phyloP scores from a whole-genome alignment of 2,329 filamentous ascomycete species.

The Claviceps africana region DNA sequence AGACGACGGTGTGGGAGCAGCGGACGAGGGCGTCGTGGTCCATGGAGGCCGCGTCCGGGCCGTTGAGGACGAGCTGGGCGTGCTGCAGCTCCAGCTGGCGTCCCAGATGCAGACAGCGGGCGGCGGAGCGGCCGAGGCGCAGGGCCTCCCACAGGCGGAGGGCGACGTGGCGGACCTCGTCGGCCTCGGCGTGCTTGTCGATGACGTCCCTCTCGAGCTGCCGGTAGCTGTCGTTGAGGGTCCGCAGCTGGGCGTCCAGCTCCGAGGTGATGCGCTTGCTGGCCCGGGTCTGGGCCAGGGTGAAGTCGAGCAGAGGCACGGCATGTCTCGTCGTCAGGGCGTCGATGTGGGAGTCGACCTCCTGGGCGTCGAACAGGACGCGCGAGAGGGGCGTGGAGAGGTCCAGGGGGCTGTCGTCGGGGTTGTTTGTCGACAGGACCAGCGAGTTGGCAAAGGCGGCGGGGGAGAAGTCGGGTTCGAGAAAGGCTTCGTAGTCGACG shows the following conservation, averaged over 20 bases:
- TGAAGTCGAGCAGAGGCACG: constrained; percentile 66
- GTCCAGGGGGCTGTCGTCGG: constrained; percentile 78
- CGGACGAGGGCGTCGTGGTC: constrained; percentile 70
- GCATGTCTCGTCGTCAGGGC: constrained; percentile 73
- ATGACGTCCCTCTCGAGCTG: constrained; percentile 78
- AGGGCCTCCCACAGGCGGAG: constrained; percentile 70
- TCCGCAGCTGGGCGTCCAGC: constrained; percentile 66
- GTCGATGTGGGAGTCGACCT: constrained; percentile 93
- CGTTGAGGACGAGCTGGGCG: constrained; percentile 45
- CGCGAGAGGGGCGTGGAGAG: constrained; percentile 86
- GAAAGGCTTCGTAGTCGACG: constrained; percentile 89
- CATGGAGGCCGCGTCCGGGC: constrained; percentile 39
- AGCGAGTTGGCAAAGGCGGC: constrained; percentile 76
- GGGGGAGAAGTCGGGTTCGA: constrained; percentile 69
- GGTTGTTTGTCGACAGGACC: constrained; percentile 81
- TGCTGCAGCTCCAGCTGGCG: constrained; percentile 81
- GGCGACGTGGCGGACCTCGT: constrained; percentile 65
- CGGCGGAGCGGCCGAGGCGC: constrained; percentile 60
- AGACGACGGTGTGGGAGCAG: constrained; percentile 66
- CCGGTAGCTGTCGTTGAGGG: constrained; percentile 71
- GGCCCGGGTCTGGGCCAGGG: constrained; percentile 57
- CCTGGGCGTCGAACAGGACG: constrained; percentile 91
- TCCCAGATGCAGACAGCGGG: constrained; percentile 65
- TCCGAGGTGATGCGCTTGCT: constrained; percentile 59
- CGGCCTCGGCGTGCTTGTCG: constrained; percentile 71